Evolutionary conservation across 768 basidiomycete genomes (phyloP).

Genomic region (Trametes villosa): DNA sequence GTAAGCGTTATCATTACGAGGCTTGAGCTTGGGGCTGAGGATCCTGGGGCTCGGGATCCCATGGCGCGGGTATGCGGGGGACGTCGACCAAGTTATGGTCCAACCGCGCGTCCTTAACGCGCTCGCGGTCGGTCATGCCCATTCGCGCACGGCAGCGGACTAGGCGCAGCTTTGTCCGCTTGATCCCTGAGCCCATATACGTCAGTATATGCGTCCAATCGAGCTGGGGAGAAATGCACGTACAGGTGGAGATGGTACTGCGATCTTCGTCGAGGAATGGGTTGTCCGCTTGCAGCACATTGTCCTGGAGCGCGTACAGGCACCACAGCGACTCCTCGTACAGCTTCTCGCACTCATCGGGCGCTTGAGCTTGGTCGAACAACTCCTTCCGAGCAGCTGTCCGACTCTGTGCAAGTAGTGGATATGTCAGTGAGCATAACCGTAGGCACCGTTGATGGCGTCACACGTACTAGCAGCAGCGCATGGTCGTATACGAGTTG

Average conservation of each 20-base stretch:
- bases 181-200: conserved; percentile 62
- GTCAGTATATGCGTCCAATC: conserved; percentile 10
- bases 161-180: conserved; percentile 82
- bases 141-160: conserved; percentile 76
- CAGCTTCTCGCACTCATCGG: conserved; percentile 87
- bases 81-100: conserved; percentile 82
- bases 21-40: neutral
- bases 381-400: conserved; percentile 92
- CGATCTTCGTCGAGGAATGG: conserved; percentile 86
- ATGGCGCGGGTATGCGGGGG: conserved; percentile 67
- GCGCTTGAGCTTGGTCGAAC: conserved; percentile 71
- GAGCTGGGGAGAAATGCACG: conserved; percentile 32
- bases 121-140: conserved; percentile 74
- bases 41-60: conserved; percentile 38
- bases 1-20: too few species aligned
- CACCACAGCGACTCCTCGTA: conserved; percentile 97
- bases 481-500: conserved; percentile 94
- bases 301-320: conserved; percentile 89
- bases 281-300: conserved; percentile 78
- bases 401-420: conserved; percentile 81
- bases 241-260: conserved; percentile 77
- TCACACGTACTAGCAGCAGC: conserved; percentile 75
- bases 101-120: conserved; percentile 74
- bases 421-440: too few species aligned
- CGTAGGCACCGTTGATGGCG: too few species aligned